phyloP scores from a whole-genome alignment of 768 basidiomycete species.

The Podaxis sp. region DNA sequence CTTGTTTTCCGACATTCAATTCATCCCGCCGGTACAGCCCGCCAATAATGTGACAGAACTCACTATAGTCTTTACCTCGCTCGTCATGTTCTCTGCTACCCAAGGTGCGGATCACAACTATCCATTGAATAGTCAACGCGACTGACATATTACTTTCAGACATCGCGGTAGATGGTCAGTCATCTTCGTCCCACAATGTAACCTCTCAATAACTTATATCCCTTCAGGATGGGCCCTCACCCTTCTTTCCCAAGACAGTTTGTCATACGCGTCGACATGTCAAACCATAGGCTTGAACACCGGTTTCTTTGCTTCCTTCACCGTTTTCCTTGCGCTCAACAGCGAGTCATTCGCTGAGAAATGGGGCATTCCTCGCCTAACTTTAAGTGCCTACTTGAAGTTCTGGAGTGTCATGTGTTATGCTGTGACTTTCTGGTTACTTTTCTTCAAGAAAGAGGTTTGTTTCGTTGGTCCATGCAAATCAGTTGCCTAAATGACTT shows the following conservation, averaged over 20 bases:
- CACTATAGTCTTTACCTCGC: conserved; percentile 81
- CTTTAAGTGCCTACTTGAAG: conserved; percentile 76
- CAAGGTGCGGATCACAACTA: conserved; percentile 61
- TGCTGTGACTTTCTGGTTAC: conserved; percentile 83
- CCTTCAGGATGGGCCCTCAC: conserved; percentile 76
- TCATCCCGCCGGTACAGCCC: conserved; percentile 53
- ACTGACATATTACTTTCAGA: conserved; percentile 47
- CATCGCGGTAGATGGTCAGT: conserved; percentile 93
- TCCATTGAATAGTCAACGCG: not conserved
- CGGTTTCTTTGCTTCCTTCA: conserved; percentile 94
- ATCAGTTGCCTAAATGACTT: not conserved
- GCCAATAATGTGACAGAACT: conserved; percentile 74
- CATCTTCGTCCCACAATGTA: conserved; percentile 15
- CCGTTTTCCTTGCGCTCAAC: conserved; percentile 96
- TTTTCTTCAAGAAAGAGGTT: conserved; percentile 89
- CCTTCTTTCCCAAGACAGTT: conserved; percentile 85
- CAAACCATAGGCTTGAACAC: conserved; percentile 97
- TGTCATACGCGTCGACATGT: conserved; percentile 96
- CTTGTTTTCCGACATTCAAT: conserved; percentile 8
- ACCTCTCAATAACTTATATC: not conserved
- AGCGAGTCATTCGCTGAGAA: conserved; percentile 86
- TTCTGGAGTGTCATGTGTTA: conserved; percentile 87
- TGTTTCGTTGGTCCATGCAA: not conserved
- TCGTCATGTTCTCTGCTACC: conserved; percentile 95
- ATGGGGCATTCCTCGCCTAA: conserved; percentile 75